Evolutionary conservation across 2,329 filamentous ascomycete species (phyloP).

Genomic region (Helotiales sp.): DNA sequence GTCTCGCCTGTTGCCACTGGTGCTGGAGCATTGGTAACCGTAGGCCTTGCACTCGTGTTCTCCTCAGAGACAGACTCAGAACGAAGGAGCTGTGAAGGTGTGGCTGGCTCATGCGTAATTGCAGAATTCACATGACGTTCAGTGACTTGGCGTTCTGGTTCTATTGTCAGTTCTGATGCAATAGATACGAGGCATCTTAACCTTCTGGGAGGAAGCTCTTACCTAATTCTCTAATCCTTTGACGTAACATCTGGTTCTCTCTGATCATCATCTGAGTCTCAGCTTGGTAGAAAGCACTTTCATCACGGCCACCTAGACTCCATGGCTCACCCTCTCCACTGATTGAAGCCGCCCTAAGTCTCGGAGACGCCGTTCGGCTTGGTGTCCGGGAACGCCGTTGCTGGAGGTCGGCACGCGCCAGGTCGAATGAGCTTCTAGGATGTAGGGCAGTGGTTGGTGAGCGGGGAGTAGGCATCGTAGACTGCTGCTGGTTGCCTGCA

Average conservation of each 20-base stretch:
- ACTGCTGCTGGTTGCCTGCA: conserved; percentile 36
- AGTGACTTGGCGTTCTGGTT: conserved; percentile 31
- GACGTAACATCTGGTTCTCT: conserved; percentile 81
- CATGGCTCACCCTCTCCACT: conserved; percentile 59
- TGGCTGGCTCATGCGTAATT: conserved; percentile 34
- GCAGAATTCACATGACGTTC: conserved; percentile 31
- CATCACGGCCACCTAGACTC: conserved; percentile 66
- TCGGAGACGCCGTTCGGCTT: conserved; percentile 55
- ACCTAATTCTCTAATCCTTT: conserved; percentile 74
- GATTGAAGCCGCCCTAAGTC: conserved; percentile 57
- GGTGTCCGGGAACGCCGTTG: conserved; percentile 59
- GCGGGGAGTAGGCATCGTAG: conserved; percentile 48
- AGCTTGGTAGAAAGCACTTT: conserved; percentile 78
- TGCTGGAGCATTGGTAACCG: neutral
- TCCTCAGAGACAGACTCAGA: conserved; percentile 34
- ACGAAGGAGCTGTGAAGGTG: conserved; percentile 31
- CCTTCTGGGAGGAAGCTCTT: conserved; percentile 28
- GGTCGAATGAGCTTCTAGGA: conserved; percentile 59
- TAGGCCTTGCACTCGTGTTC: neutral
- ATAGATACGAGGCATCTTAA: neutral
- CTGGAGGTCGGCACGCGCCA: conserved; percentile 52
- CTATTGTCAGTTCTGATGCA: conserved; percentile 10
- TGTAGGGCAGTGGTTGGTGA: conserved; percentile 44
- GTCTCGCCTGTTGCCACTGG: neutral
- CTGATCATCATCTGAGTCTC: conserved; percentile 76